A percentile compares a stretch with the other conserved stretches of the same genome.
These are phyloP conservation scores for Syzygium aromaticum DNA, from an alignment of 345 rosid genomes.

Conservation along the genomic window DNA sequence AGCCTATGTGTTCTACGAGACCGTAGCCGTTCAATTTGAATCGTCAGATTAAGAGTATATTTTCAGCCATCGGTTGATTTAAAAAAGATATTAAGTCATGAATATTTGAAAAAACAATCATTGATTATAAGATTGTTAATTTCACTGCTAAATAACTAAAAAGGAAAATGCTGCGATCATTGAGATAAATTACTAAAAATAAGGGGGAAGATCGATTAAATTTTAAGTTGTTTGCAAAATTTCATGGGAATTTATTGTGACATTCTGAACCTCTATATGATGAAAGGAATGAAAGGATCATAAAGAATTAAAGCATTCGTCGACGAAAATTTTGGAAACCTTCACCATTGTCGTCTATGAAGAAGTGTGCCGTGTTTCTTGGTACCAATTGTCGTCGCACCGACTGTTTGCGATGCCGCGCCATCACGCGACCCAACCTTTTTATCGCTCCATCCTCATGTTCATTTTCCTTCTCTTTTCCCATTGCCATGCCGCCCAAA, in stretches of 20 bases:
- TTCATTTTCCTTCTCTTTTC: too few species aligned
- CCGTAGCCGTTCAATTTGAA: accelerated
- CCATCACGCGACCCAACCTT: too few species aligned
- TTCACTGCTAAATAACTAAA: neutral
- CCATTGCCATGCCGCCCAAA: too few species aligned
- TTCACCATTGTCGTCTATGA: too few species aligned
- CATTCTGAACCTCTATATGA: too few species aligned
- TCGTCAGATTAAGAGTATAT: accelerated
- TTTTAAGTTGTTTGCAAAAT: neutral
- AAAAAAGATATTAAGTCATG: accelerated
- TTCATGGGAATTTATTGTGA: neutral
- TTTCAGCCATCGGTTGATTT: accelerated
- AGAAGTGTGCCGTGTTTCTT: too few species aligned
- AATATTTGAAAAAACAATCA: neutral
- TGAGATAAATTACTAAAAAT: neutral
- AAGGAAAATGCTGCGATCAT: accelerated
- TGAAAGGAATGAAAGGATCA: too few species aligned
- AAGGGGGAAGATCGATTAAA: neutral
- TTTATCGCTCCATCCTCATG: too few species aligned
- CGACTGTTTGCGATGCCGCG: too few species aligned
- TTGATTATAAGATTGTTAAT: accelerated
- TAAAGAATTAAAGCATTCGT: too few species aligned
- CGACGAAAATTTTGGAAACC: too few species aligned
- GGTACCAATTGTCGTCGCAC: too few species aligned
- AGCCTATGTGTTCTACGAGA: neutral